Base-by-base conservation (phyloP, 1,284 basidiomycete species). In the Heliocybe sulcata region DNA sequence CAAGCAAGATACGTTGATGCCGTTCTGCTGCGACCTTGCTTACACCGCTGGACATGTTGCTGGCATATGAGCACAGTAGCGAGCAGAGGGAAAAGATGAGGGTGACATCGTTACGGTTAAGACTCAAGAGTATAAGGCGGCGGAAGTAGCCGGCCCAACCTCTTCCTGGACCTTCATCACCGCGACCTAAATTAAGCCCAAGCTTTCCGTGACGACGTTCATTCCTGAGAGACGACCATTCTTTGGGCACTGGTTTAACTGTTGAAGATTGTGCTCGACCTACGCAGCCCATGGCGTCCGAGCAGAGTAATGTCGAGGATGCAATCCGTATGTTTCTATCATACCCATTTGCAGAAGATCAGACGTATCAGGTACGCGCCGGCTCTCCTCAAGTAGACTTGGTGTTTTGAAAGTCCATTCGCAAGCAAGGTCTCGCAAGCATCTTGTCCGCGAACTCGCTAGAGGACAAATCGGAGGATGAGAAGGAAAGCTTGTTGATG, bases 11-110 rank as follows among this genome's bases (percentile, higher is more conserved):
- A 35, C 82, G 81, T 57, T 86, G 85, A 62, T 85, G 88, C 56
- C 88, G 76, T 57, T 92, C 88, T 16, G 78, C 72, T 11, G 80
- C 69, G 9, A 87, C 76, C 67, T 82, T 90, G 69, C 75, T 78
- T 56, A 71, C 25, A 65, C 22, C 27, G 52, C 35, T 45, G 6
- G 52, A 53, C 52, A 53, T 53, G 19, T 12, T 52, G 20, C 16
- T 42, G 6, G 38, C 38, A 16, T 6, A 42, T 16, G 19, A 42
- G 8, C 8, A n/a, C 12, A 6, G 38, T 31, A 6, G 29, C 29
- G 29, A 6, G 38, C 38, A n/a, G 8, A 42, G 38, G 3, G 38
- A n/a, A 16, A 42, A 42, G 16, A 12, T 20, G 19, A 42, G 38
- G n/a, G 19, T 42, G 38, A 42, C 38, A 42, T 42, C 19, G 38